Percentiles rank a stretch among this genome's conserved stretches.
Conservation (phyloP, 2,329 filamentous ascomycete species). For the Paecilomyces sp. region DNA sequence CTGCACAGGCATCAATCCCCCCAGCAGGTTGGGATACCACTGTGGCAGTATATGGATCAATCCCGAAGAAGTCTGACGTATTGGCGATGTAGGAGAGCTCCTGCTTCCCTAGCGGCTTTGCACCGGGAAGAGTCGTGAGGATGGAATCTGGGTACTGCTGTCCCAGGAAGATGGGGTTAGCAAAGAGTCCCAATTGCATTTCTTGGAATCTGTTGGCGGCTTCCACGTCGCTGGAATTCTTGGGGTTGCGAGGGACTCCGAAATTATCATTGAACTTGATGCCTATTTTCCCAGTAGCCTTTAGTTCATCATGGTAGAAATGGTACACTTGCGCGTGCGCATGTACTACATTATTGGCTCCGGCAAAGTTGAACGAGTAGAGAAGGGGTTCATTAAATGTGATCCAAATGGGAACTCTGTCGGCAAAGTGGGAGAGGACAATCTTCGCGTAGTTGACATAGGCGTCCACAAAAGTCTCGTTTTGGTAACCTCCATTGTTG, state of each 20-base stretch:
- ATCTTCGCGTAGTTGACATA: constrained; percentile 33
- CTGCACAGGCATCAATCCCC: constrained; percentile 43
- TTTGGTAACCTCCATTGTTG: constrained; percentile 27
- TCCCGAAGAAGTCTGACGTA: constrained; percentile 50
- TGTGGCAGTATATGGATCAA: constrained; percentile 53
- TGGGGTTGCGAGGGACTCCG: constrained; percentile 39
- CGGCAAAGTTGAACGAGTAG: constrained; percentile 37
- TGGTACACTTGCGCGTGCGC: constrained; percentile 32
- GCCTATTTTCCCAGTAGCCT: constrained; percentile 35
- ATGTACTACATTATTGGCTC: constrained; percentile 43
- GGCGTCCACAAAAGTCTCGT: constrained; percentile 33
- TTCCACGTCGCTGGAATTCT: constrained; percentile 12
- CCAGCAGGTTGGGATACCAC: constrained; percentile 43
- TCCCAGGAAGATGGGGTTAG: constrained; percentile 37
- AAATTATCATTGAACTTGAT: constrained; percentile 46
- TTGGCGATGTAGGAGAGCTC: constrained; percentile 46
- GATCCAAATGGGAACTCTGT: constrained; percentile 35
- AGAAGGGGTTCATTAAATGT: constrained; percentile 36
- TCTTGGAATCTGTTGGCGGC: constrained; percentile 25
- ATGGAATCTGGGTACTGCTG: constrained; percentile 38
- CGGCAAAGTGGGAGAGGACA: constrained; percentile 30
- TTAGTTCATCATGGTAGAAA: constrained; percentile 35
- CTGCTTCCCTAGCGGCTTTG: constrained; percentile 37
- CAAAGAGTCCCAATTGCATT: constrained; percentile 35
- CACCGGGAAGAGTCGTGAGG: constrained; percentile 38